Base-by-base conservation (phyloP, 225 moss, liverwort and hornwort species). In the Asterella californica region DNA sequence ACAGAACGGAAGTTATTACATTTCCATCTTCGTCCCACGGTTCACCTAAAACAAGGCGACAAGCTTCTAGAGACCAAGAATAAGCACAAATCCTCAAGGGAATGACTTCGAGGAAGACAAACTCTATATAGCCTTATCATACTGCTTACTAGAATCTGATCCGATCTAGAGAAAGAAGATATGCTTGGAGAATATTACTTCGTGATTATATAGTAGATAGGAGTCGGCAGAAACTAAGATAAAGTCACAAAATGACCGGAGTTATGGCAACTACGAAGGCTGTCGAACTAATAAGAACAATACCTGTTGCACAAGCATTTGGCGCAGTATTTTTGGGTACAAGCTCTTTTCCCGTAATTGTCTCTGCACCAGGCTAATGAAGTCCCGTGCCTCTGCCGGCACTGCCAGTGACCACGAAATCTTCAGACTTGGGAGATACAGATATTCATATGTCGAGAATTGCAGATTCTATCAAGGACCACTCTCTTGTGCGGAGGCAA, bases 251-350 rank as follows among this genome's bases (percentile, higher is more conserved):
- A 12, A 12, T 52, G 52, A 52, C 5, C 52, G 1, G 52, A 12
- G 12, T 14, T 17, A 1, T 4, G 1, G 14, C 52, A 52, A 52
- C 52, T 52, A 52, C 5, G 52, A 52, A 12, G 63, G 30, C 2
- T 64, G 0, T 6, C 36, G 27, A 11, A 49, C 27, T 47, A 67
- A 47, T 49, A 22, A 10, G 17, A 24, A 36, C 24, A 12, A 27
- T 64, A 83, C 83, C 83, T 73, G 74, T 83, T 83, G 2, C 30
- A 46, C 65, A 83, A 64, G 83, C 83, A 83, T 74, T 79, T 83
- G 19, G 50, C 57, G 24, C 83, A 83, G 22, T 61, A 83, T 30
- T 83, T 83, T 25, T 79, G 83, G 4, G 52, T 75, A 55, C 83
- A 83, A 24, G 46, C 27, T 79, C 74, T 83, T 64, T 72, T 78